Base-by-base conservation (phyloP, 352 stramenopile genomes). In the Thraustotheca clavata region DNA sequence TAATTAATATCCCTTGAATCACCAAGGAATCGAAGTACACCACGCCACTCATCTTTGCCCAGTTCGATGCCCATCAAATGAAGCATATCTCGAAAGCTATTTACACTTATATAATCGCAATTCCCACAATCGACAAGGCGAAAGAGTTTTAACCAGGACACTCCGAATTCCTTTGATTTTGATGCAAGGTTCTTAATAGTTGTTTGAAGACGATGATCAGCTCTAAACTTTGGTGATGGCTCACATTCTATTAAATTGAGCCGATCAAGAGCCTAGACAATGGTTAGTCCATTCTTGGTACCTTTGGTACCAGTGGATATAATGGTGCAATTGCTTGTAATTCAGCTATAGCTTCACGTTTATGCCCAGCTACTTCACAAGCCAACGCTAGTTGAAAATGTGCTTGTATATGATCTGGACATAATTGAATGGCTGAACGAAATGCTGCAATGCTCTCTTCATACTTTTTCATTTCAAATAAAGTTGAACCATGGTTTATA, bases 401-500 rank as follows among this genome's bases (percentile, higher is more conserved):
- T 14, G 76, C 77, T 36, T 86, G 87, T 1, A 69, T 54, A 40
- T 89, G 78, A 1, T 72, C 48, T 7, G 73, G 69, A 6, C 80
- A 79, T 40, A 87, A 54, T 6, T 55, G 24, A 11, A 88, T 59
- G 16, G 82, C 82, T 0, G 67, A 49, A 18, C 71, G 67, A 47
- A 91, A 84, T 20, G 80, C 67, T 16, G 67, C 46, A 14, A 76
- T 60, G 62, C 75, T 84, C 0, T 65, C 70, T 11, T 34, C 16
- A 0, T 81, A 67, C 26, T 79, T 71, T 14, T 76, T 50, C 9
- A 73, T 73, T 32, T 73, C 69, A 60, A 88, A 74, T 57, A 77
- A 79, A 5, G 78, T 77, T 31, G 77, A 88, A 9, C 74, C 82
- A n/a, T 89, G 59, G 35, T 91, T 89, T 29, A 91, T 72, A 7